Evolutionary conservation across 2,329 filamentous ascomycete species (phyloP).

Genomic region (Cladosporium colombiae): DNA sequence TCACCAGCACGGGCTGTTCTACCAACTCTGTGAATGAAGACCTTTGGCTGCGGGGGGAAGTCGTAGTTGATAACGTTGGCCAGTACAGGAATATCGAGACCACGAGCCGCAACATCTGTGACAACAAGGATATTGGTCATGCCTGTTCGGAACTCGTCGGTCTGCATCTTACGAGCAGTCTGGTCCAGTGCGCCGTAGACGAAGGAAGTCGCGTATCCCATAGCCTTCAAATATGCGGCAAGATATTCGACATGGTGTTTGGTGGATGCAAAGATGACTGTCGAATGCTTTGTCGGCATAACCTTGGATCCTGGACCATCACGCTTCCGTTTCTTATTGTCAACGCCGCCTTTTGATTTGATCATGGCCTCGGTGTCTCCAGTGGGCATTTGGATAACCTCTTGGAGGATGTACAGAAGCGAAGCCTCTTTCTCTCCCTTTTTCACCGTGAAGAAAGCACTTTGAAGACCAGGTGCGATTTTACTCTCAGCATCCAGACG

Average conservation of each 20-base stretch:
- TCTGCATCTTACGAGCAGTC: constrained; percentile 86
- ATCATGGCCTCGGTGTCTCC: constrained; percentile 58
- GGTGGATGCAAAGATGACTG: constrained; percentile 90
- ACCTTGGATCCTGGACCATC: constrained; percentile 58
- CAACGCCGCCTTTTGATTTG: constrained; percentile 47
- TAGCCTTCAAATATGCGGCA: constrained; percentile 71
- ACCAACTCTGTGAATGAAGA: constrained; percentile 94
- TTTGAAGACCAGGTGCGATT: constrained; percentile 92
- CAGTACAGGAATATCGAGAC: constrained; percentile 95
- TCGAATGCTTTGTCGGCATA: constrained; percentile 84
- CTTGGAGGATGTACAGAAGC: constrained; percentile 81
- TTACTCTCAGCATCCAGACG: constrained; percentile 93
- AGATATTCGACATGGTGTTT: constrained; percentile 98
- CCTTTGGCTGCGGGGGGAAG: constrained; percentile 93
- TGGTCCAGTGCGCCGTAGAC: constrained; percentile 95
- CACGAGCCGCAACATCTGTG: constrained; percentile 92
- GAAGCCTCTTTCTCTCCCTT: constrained; percentile 92
- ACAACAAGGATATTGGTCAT: constrained; percentile 89
- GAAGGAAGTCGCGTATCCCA: constrained; percentile 88
- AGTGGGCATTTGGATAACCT: constrained; percentile 88
- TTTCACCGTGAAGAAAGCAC: constrained; percentile 91
- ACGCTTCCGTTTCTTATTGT: constrained; percentile 73
- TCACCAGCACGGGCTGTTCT: constrained; percentile 92
- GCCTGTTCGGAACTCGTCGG: constrained; percentile 83
- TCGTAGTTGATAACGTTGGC: constrained; percentile 99